Evolutionary conservation across 306 rosid genomes (phyloP).

Genomic region (Ziziphus jujuba): DNA sequence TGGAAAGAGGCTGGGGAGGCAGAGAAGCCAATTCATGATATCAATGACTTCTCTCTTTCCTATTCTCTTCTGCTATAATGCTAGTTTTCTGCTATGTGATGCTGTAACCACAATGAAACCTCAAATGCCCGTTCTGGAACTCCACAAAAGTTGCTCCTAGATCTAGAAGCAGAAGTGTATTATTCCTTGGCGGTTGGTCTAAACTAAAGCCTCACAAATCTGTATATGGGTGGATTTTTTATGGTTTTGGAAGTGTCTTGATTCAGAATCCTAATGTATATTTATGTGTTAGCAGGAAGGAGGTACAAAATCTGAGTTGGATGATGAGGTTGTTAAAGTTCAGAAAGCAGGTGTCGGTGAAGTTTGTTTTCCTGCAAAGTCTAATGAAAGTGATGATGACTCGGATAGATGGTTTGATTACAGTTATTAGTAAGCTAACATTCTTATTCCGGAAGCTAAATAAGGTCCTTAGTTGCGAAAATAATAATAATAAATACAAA

Average conservation of each 20-base stretch:
- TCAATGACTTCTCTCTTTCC: slow-evolving; percentile 39
- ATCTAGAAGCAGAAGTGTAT: background rate
- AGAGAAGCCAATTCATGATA: slow-evolving; percentile 32
- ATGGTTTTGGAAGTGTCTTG: background rate
- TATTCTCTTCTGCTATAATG: slow-evolving; percentile 19
- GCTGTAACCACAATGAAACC: too few relatives aligned
- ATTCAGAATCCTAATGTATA: background rate
- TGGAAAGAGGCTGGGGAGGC: slow-evolving; percentile 45
- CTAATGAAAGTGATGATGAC: slow-evolving; percentile 50
- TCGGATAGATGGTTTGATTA: slow-evolving; percentile 41
- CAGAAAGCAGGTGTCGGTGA: too few relatives aligned
- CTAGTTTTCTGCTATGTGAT: too few relatives aligned
- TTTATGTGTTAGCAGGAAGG: slow-evolving; percentile 47
- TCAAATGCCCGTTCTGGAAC: too few relatives aligned
- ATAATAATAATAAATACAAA: too few relatives aligned
- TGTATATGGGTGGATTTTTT: too few relatives aligned
- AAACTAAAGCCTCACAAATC: too few relatives aligned
- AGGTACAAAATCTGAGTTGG: slow-evolving; percentile 33
- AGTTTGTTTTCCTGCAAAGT: slow-evolving; percentile 47
- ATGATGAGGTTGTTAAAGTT: slow-evolving; percentile 8
- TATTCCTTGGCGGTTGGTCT: too few relatives aligned
- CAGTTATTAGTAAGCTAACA: slow-evolving; percentile 22
- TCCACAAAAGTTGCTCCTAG: too few relatives aligned
- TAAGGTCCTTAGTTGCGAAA: background rate
- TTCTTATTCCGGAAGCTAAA: background rate